Percentiles rank a stretch among this genome's conserved stretches.
phyloP scores from a whole-genome alignment of 2,329 filamentous ascomycete genomes.

The Diaporthe citri region DNA sequence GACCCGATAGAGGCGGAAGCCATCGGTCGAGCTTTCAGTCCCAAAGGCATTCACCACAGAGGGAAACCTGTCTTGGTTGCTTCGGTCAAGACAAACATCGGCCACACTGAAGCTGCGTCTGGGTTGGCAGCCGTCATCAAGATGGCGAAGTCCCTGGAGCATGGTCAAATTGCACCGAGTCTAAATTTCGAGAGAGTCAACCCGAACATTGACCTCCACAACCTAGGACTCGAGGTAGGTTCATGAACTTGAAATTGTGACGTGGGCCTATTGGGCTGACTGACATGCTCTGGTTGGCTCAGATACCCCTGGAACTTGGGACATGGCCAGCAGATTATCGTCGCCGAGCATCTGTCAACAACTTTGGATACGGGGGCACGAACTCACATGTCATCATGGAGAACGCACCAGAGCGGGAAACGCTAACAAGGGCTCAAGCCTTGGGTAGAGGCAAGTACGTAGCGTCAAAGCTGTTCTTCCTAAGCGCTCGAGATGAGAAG shows the following conservation, averaged over 20 bases:
- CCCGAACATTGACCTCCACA: conserved; percentile 29
- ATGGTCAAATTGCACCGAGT: conserved; percentile 44
- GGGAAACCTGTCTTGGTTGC: conserved; percentile 44
- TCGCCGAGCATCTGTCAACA: conserved; percentile 50
- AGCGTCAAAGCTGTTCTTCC: background rate
- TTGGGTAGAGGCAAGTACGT: background rate
- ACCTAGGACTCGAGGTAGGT: conserved; percentile 19
- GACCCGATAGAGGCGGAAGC: conserved; percentile 1
- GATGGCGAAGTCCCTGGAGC: background rate
- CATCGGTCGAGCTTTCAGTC: conserved; percentile 29
- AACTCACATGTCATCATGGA: conserved; percentile 58
- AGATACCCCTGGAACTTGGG: background rate
- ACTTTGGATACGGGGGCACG: conserved; percentile 59
- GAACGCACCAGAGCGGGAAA: background rate
- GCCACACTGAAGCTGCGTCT: background rate
- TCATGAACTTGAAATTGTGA: background rate
- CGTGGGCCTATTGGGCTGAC: background rate
- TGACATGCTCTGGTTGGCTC: rapidly evolving
- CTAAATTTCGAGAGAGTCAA: conserved; percentile 40
- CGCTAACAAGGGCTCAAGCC: background rate
- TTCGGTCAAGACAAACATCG: conserved; percentile 49
- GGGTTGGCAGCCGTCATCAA: background rate
- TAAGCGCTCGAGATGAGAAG: background rate
- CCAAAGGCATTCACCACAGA: background rate
- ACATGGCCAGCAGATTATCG: background rate